These are phyloP conservation scores for Macrophomina tecta DNA, from an alignment of 2,329 filamentous ascomycete genomes.

Conservation along the genomic window DNA sequence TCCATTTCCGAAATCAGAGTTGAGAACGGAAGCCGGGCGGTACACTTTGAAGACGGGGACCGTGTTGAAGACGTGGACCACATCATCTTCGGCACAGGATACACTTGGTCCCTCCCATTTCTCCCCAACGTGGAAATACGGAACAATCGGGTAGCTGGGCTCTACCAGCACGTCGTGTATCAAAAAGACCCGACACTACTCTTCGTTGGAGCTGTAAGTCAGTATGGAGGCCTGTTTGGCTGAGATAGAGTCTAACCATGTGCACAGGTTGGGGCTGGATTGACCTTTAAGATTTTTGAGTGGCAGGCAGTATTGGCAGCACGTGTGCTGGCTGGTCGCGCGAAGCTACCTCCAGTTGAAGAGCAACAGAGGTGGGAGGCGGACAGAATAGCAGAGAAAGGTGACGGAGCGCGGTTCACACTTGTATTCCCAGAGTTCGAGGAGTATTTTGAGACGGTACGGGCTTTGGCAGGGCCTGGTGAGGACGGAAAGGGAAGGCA, in stretches of 20 bases:
- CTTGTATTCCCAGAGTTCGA: slow-evolving; percentile 67
- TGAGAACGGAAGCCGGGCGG: slow-evolving; percentile 46
- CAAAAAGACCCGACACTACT: slow-evolving; percentile 60
- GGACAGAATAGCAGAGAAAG: slow-evolving; percentile 59
- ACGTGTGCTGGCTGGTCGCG: slow-evolving; percentile 62
- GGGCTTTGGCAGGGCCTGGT: slow-evolving; percentile 54
- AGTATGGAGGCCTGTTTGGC: no score
- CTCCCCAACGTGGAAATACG: slow-evolving; percentile 53
- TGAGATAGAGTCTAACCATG: no score
- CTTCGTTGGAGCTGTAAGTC: slow-evolving; percentile 63
- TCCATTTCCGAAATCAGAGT: slow-evolving; percentile 55
- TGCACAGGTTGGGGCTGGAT: slow-evolving; percentile 48
- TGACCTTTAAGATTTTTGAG: slow-evolving; percentile 73
- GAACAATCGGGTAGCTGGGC: slow-evolving; percentile 61
- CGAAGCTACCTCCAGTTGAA: slow-evolving; percentile 53
- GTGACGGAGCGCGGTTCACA: slow-evolving; percentile 64
- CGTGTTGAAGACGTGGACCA: slow-evolving; percentile 62
- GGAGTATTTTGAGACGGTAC: slow-evolving; percentile 66
- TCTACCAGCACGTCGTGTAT: slow-evolving; percentile 66
- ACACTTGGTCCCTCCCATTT: slow-evolving; percentile 69
- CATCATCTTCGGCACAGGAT: slow-evolving; percentile 71
- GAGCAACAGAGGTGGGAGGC: slow-evolving; percentile 64
- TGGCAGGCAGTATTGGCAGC: slow-evolving; percentile 70
- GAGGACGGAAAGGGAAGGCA: slow-evolving; percentile 53
- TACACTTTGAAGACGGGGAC: slow-evolving; percentile 64